phyloP scores from a whole-genome alignment of 1,284 basidiomycete genomes.

The Cyathus pygmaeus region DNA sequence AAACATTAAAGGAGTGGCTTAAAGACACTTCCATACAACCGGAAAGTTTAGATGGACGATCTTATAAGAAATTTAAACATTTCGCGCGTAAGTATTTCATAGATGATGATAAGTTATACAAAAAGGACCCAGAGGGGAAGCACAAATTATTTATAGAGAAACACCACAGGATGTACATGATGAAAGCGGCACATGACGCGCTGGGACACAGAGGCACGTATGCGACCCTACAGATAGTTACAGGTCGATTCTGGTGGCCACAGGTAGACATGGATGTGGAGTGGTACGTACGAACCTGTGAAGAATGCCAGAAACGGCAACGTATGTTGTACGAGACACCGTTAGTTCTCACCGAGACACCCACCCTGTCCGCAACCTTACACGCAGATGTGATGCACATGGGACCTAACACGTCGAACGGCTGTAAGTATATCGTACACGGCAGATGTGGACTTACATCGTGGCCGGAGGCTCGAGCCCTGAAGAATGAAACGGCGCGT shows the following conservation, averaged over 20 bases:
- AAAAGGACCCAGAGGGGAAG: neutral
- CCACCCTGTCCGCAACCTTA: constrained; percentile 19
- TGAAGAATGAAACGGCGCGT: neutral
- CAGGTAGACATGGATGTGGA: constrained; percentile 30
- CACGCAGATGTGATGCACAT: constrained; percentile 25
- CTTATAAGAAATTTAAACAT: neutral
- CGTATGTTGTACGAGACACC: constrained; percentile 18
- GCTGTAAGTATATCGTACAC: constrained; percentile 22
- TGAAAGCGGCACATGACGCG: constrained; percentile 28
- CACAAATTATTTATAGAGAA: constrained; percentile 6
- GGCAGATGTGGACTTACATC: constrained; percentile 17
- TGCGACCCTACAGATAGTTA: constrained; percentile 17
- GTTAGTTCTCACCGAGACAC: constrained; percentile 19
- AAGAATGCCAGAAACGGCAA: constrained; percentile 36
- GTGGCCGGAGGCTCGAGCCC: constrained; percentile 12
- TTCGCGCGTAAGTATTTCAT: constrained; percentile 3
- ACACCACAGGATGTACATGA: constrained; percentile 20
- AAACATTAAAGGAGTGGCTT: too few species aligned
- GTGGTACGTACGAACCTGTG: constrained; percentile 37
- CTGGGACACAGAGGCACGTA: constrained; percentile 36
- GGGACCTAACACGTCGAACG: constrained; percentile 15
- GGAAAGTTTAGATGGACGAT: too few species aligned
- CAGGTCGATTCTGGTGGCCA: constrained; percentile 41
- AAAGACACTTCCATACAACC: too few species aligned
- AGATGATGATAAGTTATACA: neutral